Base-by-base conservation (phyloP, 2,329 filamentous ascomycete genomes). In the Trichophyton verrucosum region DNA sequence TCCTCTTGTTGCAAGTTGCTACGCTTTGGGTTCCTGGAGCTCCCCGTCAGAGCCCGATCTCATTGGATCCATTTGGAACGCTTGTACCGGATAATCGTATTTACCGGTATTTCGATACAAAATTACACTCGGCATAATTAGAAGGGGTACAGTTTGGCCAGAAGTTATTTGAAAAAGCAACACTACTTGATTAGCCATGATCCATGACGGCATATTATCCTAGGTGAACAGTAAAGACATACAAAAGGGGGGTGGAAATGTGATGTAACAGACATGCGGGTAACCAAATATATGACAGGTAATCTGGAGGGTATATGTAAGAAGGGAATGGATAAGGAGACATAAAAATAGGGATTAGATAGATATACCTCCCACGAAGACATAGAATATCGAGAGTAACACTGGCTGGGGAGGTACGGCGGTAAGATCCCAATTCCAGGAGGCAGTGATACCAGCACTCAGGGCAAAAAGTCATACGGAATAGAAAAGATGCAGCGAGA, bases 171-270 rank as follows among this genome's bases (percentile, higher is more conserved):
- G 46, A 36, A 17, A 20, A 6, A 55, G 8, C 33, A 33, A 8
- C 27, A 36, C 15, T 9, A 53, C n/a, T 44, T 47, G 17, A 55
- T 55, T 55, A 55, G 49, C 27, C 49, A 55, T 55, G 27, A 55
- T 55, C 49, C 49, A 36, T 55, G 49, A 55, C 49, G 9, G 49
- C 49, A 55, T 55, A 36, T 55, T 55, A 55, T 55, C 27, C 49
- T 55, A 36, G 33, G 15, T 17, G 7, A 36, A 36, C n/a, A 36
- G 27, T 53, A 30, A 53, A 7, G 27, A 55, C 49, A 55, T 55
- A 55, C 49, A 36, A 55, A 27, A 55, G 8, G 27, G 24, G 27
- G 6, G 20, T 20, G 20, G 20, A 55, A 36, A 17, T 9, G 47
- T 15, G 49, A 49, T 49, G 22, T 13, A 55, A 27, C 8, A 36